A percentile compares a stretch with the other conserved stretches of the same genome.
Evolutionary conservation across 108 stramenopile species (phyloP).

Genomic region (Cyclotella atomus): DNA sequence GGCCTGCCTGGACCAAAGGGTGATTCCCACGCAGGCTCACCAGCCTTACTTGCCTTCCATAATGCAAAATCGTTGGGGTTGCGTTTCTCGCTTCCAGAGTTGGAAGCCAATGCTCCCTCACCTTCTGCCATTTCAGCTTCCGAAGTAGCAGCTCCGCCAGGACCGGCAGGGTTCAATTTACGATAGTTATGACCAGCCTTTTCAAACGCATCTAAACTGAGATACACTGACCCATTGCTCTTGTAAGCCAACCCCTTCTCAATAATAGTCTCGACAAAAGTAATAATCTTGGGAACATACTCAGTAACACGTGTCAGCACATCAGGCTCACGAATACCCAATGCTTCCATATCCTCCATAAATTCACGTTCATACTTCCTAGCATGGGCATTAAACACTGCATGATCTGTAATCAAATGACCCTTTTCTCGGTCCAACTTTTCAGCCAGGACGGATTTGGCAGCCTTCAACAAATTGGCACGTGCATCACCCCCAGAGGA

Average conservation of each 20-base stretch:
- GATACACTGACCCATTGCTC: conserved; percentile 95
- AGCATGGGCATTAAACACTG: conserved; percentile 77
- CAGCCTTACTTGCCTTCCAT: conserved; percentile 95
- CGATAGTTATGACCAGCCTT: conserved; percentile 71
- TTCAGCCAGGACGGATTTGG: conserved; percentile 69
- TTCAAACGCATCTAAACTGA: conserved; percentile 82
- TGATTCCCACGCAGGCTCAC: conserved; percentile 97
- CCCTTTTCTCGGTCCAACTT: conserved; percentile 74
- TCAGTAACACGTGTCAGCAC: conserved; percentile 95
- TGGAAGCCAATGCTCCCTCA: conserved; percentile 87
- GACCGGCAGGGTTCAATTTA: conserved; percentile 69
- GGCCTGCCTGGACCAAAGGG: conserved; percentile 97
- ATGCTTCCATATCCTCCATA: conserved; percentile 92
- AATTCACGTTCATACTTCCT: conserved; percentile 93
- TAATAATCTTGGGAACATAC: conserved; percentile 92
- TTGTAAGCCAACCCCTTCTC: conserved; percentile 94
- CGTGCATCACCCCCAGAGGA: conserved; percentile 43
- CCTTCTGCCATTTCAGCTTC: conserved; percentile 94
- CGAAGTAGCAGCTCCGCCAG: conserved; percentile 63
- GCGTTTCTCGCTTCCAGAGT: conserved; percentile 74
- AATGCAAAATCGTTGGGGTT: conserved; percentile 94
- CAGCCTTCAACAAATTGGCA: conserved; percentile 52
- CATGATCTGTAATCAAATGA: conserved; percentile 74
- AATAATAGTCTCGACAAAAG: conserved; percentile 89
- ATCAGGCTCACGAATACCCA: conserved; percentile 89